These are phyloP conservation scores for Mycena amicta DNA, from an alignment of 768 basidiomycete species.

Conservation along the genomic window DNA sequence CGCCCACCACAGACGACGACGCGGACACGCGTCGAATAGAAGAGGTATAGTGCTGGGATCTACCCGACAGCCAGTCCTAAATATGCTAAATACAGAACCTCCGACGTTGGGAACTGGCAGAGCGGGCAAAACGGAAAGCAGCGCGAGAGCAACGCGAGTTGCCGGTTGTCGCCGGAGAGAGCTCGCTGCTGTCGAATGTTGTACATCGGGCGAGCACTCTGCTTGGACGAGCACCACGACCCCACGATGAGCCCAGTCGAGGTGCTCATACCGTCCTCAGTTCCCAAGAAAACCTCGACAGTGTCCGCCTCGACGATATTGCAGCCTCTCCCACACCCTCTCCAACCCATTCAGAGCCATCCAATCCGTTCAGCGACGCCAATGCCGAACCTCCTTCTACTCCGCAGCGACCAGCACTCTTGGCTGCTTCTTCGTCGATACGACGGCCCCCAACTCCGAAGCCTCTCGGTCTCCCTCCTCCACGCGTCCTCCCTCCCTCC, in stretches of 20 bases:
- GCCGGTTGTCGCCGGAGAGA: slow-evolving; percentile 36
- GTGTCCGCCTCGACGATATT: slow-evolving; percentile 57
- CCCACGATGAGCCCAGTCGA: slow-evolving; percentile 30
- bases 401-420: slow-evolving; percentile 29
- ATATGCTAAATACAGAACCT: slow-evolving; percentile 71
- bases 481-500: slow-evolving; percentile 56
- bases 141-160: no score
- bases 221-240: slow-evolving; percentile 41
- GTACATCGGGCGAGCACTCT: slow-evolving; percentile 62
- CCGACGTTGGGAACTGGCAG: slow-evolving; percentile 75
- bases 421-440: slow-evolving; percentile 25
- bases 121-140: slow-evolving; percentile 73
- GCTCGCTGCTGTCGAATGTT: slow-evolving; percentile 60
- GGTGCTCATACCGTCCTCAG: slow-evolving; percentile 49
- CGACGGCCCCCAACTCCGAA: slow-evolving; percentile 48
- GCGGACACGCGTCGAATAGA: slow-evolving; percentile 69
- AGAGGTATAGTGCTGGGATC: no score
- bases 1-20: slow-evolving; percentile 66
- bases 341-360: slow-evolving; percentile 36
- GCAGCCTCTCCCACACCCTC: slow-evolving; percentile 43
- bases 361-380: slow-evolving; percentile 49
- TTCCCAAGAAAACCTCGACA: slow-evolving; percentile 52
- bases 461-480: slow-evolving; percentile 64
- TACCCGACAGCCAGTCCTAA: no score
- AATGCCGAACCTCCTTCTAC: slow-evolving; percentile 27